phyloP scores from a whole-genome alignment of 2,329 filamentous ascomycete species.

The Aureobasidium vineae region DNA sequence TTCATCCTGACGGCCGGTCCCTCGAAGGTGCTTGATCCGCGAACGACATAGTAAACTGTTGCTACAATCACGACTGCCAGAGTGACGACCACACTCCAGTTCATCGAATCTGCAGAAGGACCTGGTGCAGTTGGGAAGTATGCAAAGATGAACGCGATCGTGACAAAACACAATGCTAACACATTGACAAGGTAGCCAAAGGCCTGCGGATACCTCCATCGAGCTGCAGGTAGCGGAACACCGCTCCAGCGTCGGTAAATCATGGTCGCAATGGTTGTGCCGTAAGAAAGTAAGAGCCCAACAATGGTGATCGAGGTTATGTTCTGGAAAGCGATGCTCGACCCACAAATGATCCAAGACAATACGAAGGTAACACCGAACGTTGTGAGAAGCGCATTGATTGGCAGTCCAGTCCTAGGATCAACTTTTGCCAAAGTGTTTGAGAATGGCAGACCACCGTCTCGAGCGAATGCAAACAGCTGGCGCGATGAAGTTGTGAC shows the following conservation, averaged over 20 bases:
- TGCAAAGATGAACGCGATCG: conserved; percentile 28
- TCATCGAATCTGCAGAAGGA: conserved; percentile 34
- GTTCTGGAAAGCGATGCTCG: conserved; percentile 31
- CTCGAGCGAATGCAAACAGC: conserved; percentile 30
- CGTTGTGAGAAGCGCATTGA: not conserved
- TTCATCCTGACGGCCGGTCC: conserved; percentile 8
- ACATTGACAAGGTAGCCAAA: conserved; percentile 29
- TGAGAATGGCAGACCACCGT: conserved; percentile 30
- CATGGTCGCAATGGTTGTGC: conserved; percentile 29
- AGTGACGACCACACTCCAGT: conserved; percentile 36
- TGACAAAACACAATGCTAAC: conserved; percentile 26
- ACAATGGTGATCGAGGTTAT: conserved; percentile 29
- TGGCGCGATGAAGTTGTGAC: conserved; percentile 34
- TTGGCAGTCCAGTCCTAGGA: conserved; percentile 27
- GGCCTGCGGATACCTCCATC: conserved; percentile 31
- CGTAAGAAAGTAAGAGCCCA: conserved; percentile 30
- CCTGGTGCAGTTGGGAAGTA: conserved; percentile 31
- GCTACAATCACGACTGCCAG: conserved; percentile 29
- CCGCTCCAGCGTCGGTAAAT: conserved; percentile 29
- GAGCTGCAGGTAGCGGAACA: conserved; percentile 28
- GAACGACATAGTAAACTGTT: conserved; percentile 26
- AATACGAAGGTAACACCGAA: conserved; percentile 28
- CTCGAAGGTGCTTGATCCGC: not conserved
- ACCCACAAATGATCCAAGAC: conserved; percentile 33
- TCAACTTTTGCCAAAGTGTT: conserved; percentile 30